Evolutionary conservation across 768 basidiomycete species (phyloP).

Genomic region (Dioszegia aurantiaca): DNA sequence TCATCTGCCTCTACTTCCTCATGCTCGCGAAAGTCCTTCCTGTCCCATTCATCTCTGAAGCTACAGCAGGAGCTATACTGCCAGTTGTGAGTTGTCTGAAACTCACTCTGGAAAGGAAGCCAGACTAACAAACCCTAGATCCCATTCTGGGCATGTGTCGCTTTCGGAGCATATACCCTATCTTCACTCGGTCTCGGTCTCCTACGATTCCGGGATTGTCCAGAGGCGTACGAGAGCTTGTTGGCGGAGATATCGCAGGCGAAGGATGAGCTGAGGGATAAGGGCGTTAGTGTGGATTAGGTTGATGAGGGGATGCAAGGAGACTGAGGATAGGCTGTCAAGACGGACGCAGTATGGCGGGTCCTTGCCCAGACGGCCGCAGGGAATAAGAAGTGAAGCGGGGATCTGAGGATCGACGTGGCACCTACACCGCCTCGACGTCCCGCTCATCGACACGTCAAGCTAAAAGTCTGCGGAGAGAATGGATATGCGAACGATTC

Average conservation of each 20-base stretch:
- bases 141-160: constrained; percentile 77
- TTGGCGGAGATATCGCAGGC: constrained; percentile 63
- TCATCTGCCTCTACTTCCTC: constrained; percentile 60
- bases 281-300: constrained; percentile 64
- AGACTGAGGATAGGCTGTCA: not conserved
- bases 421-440: too few species aligned
- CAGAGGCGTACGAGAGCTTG: constrained; percentile 72
- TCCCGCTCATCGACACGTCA: too few species aligned
- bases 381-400: too few species aligned
- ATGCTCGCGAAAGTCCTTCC: constrained; percentile 60
- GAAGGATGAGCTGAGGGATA: constrained; percentile 61
- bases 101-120: too few species aligned
- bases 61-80: constrained; percentile 58
- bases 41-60: constrained; percentile 59
- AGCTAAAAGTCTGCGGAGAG: too few species aligned
- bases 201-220: constrained; percentile 70
- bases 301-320: not conserved
- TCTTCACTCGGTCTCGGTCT: constrained; percentile 74
- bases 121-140: constrained; percentile 55
- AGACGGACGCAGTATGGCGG: too few species aligned
- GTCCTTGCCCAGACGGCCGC: too few species aligned
- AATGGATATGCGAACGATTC: too few species aligned
- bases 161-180: constrained; percentile 75
- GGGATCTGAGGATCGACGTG: too few species aligned
- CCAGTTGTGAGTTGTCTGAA: constrained; percentile 58